Evolutionary conservation across 441 rosid genomes (phyloP).

Genomic region (Melastoma candidum): DNA sequence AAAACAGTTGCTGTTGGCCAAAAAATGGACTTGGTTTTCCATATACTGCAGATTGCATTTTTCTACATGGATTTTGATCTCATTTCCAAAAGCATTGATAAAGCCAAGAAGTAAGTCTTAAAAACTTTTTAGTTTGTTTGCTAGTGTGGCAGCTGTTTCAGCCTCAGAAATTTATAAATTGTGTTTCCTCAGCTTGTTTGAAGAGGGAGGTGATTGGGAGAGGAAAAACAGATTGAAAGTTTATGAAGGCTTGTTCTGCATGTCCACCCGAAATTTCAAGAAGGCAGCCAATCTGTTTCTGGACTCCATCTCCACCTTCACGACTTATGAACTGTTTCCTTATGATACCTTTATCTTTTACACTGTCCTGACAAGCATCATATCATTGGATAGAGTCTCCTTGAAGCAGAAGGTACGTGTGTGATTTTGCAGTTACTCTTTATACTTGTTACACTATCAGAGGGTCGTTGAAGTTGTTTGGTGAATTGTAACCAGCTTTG

Average conservation of each 20-base stretch:
- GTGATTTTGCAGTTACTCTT: neutral
- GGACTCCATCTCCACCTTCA: constrained; percentile 97
- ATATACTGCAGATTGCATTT: constrained; percentile 75
- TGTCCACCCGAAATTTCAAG: constrained; percentile 85
- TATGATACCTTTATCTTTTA: constrained; percentile 93
- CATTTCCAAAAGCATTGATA: constrained; percentile 88
- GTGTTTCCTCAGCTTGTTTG: constrained; percentile 62
- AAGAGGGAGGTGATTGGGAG: constrained; percentile 99
- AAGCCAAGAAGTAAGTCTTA: constrained; percentile 48
- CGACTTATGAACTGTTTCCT: constrained; percentile 95
- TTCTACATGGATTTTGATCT: constrained; percentile 97
- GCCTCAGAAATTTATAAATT: neutral
- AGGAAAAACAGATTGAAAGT: constrained; percentile 97
- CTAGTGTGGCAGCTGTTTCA: neutral
- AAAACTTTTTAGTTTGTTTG: neutral
- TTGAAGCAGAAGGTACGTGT: constrained; percentile 80
- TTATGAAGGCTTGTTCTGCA: constrained; percentile 91
- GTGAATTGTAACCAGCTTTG: too few species aligned
- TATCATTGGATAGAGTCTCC: constrained; percentile 92
- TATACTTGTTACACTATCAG: neutral
- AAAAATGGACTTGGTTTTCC: constrained; percentile 94
- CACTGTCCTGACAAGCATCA: constrained; percentile 92
- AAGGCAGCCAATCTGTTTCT: constrained; percentile 83
- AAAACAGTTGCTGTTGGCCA: constrained; percentile 99
- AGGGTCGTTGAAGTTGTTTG: neutral